Percentiles rank a stretch among this genome's conserved stretches.
Conservation (phyloP, 192 early-diverging fungal genomes). For the Podila clonocystis region DNA sequence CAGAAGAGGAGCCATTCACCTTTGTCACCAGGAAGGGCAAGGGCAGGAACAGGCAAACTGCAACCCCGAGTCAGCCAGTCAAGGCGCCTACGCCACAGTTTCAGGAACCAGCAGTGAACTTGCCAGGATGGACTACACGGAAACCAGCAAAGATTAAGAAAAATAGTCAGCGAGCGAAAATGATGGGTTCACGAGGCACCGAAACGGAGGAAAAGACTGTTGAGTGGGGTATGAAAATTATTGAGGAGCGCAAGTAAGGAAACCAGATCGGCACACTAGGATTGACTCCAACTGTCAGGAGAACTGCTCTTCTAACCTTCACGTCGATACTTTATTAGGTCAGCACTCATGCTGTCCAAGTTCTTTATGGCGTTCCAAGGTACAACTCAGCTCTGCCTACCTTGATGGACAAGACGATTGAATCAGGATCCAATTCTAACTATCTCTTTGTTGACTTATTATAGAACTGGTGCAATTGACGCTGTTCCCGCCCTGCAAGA, state of each 20-base stretch:
- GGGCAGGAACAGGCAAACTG: not conserved
- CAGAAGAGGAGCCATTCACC: constrained; percentile 23
- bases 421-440: no score
- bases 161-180: constrained; percentile 45
- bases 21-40: constrained; percentile 26
- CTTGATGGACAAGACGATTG: no score
- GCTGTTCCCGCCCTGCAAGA: constrained; percentile 20
- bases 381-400: not conserved
- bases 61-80: not conserved
- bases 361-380: constrained; percentile 39
- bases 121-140: constrained; percentile 29
- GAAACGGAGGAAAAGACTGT: constrained; percentile 9
- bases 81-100: not conserved
- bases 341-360: constrained; percentile 30
- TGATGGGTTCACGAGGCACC: constrained; percentile 11
- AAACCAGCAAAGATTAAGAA: constrained; percentile 30
- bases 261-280: no score
- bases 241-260: constrained; percentile 16
- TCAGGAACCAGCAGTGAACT: not conserved
- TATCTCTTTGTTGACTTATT: no score
- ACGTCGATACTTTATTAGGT: not conserved
- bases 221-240: constrained; percentile 34
- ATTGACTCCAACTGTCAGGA: not conserved
- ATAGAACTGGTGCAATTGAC: constrained; percentile 23
- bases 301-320: not conserved